Evolutionary conservation across 345 rosid genomes (phyloP).

Genomic region (Pistacia vera): DNA sequence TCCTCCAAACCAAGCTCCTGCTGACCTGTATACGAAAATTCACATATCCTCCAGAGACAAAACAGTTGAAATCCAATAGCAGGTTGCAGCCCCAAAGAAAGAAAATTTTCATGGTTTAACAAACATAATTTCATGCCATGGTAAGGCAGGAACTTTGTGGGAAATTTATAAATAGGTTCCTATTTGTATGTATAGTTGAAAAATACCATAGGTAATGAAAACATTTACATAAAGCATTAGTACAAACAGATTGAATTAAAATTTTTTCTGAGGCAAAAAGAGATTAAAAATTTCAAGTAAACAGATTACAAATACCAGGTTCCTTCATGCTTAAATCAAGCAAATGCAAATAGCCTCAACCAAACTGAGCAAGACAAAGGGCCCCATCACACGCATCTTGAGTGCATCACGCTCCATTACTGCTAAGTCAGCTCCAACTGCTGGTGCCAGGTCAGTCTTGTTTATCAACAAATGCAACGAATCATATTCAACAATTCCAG

Average conservation of each 20-base stretch:
- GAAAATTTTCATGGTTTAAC: no score
- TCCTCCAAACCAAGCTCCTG: constrained; percentile 79
- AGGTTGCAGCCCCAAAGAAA: no score
- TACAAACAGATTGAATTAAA: no score
- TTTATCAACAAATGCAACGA: constrained; percentile 40
- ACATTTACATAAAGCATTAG: no score
- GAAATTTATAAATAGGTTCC: no score
- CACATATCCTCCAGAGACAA: not conserved
- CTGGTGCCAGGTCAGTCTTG: constrained; percentile 65
- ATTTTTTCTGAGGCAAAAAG: no score
- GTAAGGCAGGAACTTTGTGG: no score
- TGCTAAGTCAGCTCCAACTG: constrained; percentile 82
- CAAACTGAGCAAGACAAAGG: constrained; percentile 90
- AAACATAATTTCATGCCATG: no score
- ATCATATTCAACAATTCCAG: no score
- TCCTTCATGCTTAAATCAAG: not conserved
- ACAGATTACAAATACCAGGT: not conserved
- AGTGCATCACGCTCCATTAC: constrained; percentile 93
- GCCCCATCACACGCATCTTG: constrained; percentile 97
- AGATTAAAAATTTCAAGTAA: no score
- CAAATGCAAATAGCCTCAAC: constrained; percentile 13
- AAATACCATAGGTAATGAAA: no score
- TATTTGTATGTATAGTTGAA: no score
- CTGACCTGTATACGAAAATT: constrained; percentile 19
- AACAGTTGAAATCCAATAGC: not conserved